Conservation (phyloP, 306 rosid genomes). For the Quercus variabilis region DNA sequence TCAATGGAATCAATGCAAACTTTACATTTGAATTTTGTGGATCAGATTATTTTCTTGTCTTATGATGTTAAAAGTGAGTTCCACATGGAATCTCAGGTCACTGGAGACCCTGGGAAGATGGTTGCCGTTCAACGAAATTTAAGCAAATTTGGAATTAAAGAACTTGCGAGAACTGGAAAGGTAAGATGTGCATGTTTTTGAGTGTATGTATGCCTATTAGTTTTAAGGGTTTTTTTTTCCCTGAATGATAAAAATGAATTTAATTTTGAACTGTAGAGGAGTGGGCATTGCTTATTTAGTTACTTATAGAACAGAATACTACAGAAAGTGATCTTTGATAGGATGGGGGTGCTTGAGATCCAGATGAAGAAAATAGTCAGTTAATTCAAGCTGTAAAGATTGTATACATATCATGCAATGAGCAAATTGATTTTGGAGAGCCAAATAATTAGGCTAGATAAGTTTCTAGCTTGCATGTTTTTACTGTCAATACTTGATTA, state of each 20-base stretch:
- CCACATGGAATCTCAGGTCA: conserved; percentile 38
- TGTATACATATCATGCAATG: background rate
- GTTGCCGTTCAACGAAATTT: conserved; percentile 53
- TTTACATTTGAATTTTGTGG: background rate
- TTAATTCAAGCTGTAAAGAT: background rate
- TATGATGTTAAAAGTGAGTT: background rate
- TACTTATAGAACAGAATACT: background rate
- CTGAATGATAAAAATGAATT: background rate
- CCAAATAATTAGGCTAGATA: background rate
- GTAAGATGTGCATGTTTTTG: conserved; percentile 1
- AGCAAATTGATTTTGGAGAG: background rate
- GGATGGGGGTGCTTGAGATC: background rate
- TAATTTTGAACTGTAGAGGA: background rate
- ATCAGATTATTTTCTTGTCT: background rate
- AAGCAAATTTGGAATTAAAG: conserved; percentile 49
- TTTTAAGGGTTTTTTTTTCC: background rate
- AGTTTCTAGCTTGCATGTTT: background rate
- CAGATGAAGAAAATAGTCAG: background rate
- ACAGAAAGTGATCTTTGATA: background rate
- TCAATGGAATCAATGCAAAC: background rate
- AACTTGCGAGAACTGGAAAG: conserved; percentile 64
- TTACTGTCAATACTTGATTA: background rate
- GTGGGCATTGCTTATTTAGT: background rate
- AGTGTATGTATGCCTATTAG: background rate
- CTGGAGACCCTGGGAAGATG: conserved; percentile 66